Evolutionary conservation across 352 stramenopile genomes (phyloP).

Genomic region (Globisporangium lucens): DNA sequence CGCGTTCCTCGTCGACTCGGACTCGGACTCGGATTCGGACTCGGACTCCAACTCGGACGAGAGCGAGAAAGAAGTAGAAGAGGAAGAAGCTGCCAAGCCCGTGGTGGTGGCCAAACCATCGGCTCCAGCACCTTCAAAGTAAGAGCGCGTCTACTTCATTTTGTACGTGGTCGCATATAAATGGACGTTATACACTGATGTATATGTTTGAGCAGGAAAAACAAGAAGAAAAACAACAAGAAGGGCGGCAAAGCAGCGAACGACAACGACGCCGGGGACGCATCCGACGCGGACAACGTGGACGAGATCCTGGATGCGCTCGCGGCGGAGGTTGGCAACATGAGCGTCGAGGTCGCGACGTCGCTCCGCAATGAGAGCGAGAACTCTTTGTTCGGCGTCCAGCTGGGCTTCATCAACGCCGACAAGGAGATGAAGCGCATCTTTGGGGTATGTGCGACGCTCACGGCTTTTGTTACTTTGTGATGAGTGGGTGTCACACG

Average conservation of each 20-base stretch:
- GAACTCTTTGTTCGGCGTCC: slow-evolving; percentile 62
- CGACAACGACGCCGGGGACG: slow-evolving; percentile 26
- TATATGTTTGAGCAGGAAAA: slow-evolving; percentile 2
- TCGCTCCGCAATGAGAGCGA: slow-evolving; percentile 36
- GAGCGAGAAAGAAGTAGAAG: slow-evolving; percentile 22
- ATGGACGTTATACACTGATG: background rate
- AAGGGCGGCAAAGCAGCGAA: slow-evolving; percentile 21
- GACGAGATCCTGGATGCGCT: slow-evolving; percentile 72
- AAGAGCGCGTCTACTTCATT: background rate
- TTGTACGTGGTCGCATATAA: too few relatives aligned
- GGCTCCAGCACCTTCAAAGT: slow-evolving; percentile 16
- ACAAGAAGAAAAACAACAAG: slow-evolving; percentile 42
- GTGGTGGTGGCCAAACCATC: slow-evolving; percentile 11
- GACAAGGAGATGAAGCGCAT: slow-evolving; percentile 90
- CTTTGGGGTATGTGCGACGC: slow-evolving; percentile 51
- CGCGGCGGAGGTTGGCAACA: slow-evolving; percentile 34
- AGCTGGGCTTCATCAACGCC: slow-evolving; percentile 75
- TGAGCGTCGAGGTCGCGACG: slow-evolving; percentile 34
- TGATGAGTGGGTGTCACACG: background rate
- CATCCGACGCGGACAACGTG: slow-evolving; percentile 36
- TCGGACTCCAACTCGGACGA: slow-evolving; percentile 37
- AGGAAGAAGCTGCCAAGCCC: slow-evolving; percentile 16
- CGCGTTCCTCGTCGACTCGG: slow-evolving; percentile 66
- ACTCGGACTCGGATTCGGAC: slow-evolving; percentile 72
- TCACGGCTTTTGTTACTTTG: background rate